Conservation (phyloP, 495 filamentous ascomycete genomes). For the Rusavskia elegans region DNA sequence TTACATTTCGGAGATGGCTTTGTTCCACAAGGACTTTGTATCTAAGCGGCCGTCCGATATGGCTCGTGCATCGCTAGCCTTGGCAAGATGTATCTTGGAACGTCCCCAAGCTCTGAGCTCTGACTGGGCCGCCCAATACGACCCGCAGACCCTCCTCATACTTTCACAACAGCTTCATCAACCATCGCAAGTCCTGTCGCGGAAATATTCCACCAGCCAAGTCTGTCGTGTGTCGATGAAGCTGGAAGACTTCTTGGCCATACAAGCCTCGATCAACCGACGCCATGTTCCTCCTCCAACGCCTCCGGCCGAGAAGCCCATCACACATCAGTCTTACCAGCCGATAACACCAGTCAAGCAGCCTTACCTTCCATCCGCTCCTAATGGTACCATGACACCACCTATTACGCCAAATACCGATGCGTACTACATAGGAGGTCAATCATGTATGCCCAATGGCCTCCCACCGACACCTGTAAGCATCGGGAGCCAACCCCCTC, state of each 20-base stretch:
- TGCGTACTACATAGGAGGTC: constrained; percentile 31
- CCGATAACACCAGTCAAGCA: constrained; percentile 79
- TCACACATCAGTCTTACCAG: constrained; percentile 37
- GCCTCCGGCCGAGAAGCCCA: constrained; percentile 46
- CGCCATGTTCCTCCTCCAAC: constrained; percentile 43
- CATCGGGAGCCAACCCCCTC: constrained; percentile 1
- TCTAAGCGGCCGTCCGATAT: constrained; percentile 77
- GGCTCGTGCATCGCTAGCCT: constrained; percentile 69
- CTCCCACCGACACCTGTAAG: constrained; percentile 8
- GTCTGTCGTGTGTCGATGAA: constrained; percentile 67
- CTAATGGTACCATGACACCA: constrained; percentile 79
- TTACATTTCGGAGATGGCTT: constrained; percentile 84
- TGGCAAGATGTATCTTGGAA: constrained; percentile 74
- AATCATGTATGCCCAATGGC: background rate
- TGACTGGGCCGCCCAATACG: constrained; percentile 71
- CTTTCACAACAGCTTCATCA: constrained; percentile 74
- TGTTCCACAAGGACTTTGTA: constrained; percentile 95
- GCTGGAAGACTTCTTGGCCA: constrained; percentile 72
- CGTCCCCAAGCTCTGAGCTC: constrained; percentile 57
- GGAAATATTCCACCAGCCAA: constrained; percentile 76
- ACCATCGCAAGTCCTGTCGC: constrained; percentile 68
- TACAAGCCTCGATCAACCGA: constrained; percentile 59
- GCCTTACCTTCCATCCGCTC: constrained; percentile 41
- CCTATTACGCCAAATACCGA: constrained; percentile 83
- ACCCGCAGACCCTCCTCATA: constrained; percentile 60